Conservation (phyloP, 169 alveolate species). For the Ichthyophthirius multifiliis region DNA sequence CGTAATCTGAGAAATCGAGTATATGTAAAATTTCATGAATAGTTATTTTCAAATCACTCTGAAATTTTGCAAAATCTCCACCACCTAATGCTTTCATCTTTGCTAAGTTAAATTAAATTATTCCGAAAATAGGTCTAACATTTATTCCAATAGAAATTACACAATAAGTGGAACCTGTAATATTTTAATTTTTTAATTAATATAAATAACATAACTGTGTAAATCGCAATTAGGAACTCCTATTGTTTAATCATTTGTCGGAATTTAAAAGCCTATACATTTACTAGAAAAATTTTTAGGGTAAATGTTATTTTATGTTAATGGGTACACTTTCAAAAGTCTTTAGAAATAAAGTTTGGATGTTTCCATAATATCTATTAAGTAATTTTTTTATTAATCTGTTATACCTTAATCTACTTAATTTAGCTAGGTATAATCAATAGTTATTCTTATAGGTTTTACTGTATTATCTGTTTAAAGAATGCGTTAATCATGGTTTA, state of each 20-base stretch:
- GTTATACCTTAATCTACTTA: too few species aligned
- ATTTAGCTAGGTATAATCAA: not conserved
- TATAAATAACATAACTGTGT: not conserved
- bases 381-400: too few species aligned
- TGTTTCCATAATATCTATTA: not conserved
- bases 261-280: not conserved
- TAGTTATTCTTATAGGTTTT: not conserved
- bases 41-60: not conserved
- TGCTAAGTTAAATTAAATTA: not conserved
- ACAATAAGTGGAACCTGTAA: not conserved
- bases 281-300: too few species aligned
- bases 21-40: not conserved
- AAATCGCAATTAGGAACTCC: slow-evolving; percentile 5
- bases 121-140: slow-evolving; percentile 14
- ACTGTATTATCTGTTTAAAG: too few species aligned
- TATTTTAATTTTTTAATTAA: not conserved
- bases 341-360: not conserved
- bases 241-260: not conserved
- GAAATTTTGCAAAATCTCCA: too few species aligned
- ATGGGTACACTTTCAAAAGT: not conserved
- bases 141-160: not conserved
- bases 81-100: not conserved
- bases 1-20: not conserved
- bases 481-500: too few species aligned
- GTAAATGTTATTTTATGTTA: not conserved